These are phyloP conservation scores for Discostella stelligera DNA, from an alignment of 352 stramenopile genomes.

Conservation along the genomic window DNA sequence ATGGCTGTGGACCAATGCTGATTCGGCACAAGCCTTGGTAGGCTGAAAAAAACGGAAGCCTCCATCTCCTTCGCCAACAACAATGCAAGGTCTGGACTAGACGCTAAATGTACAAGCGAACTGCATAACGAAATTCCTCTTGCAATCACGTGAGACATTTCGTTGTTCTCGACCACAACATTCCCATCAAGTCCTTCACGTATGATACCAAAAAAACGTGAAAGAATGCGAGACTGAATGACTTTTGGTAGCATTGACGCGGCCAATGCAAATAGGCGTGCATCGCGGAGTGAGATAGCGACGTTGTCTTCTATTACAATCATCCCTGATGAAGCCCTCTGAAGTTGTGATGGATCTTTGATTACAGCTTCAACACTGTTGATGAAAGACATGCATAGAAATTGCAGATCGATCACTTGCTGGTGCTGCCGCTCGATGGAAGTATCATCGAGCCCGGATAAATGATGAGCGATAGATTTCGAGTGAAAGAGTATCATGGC, in stretches of 20 bases:
- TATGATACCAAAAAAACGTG: constrained; percentile 44
- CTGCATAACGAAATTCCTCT: constrained; percentile 52
- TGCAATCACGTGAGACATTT: constrained; percentile 60
- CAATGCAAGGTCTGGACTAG: constrained; percentile 12
- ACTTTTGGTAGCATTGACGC: constrained; percentile 33
- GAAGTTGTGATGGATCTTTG: constrained; percentile 16
- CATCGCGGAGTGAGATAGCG: constrained; percentile 69
- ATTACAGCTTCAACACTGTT: constrained; percentile 50
- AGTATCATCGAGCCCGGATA: constrained; percentile 19
- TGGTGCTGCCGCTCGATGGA: not conserved
- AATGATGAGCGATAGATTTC: constrained; percentile 7
- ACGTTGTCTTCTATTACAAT: constrained; percentile 38
- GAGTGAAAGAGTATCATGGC: constrained; percentile 38
- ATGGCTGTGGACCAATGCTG: not conserved
- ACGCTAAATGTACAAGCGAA: constrained; percentile 51
- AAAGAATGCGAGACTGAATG: constrained; percentile 43
- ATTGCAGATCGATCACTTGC: constrained; percentile 29
- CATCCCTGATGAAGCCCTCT: not conserved
- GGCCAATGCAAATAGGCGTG: constrained; percentile 61
- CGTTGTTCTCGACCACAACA: constrained; percentile 10
- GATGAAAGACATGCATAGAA: constrained; percentile 58
- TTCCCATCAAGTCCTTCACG: constrained; percentile 18
- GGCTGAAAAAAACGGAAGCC: constrained; percentile 19
- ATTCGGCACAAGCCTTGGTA: constrained; percentile 28
- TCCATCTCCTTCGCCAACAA: constrained; percentile 32